Base-by-base conservation (phyloP, 164 flowering plant genomes). In the Malania oleifera region DNA sequence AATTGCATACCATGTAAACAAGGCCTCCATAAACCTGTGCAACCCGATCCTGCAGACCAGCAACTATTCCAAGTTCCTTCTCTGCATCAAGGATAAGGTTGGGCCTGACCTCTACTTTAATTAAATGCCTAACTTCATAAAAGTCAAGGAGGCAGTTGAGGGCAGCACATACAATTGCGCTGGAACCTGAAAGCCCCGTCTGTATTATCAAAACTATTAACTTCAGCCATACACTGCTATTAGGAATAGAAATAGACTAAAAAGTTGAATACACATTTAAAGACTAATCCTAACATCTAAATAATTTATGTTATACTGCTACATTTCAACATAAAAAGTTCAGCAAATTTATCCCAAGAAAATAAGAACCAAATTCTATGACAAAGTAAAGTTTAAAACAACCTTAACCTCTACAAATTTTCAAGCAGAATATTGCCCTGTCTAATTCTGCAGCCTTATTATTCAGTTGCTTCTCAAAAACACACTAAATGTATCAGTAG, bases 111-210 rank as follows among this genome's bases (percentile, higher is more conserved):
- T 85, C 95, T 25, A 95, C 93, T 74, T 85, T 81, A 56, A 91
- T 48, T 61, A 83, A 63, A 63, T 86, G 89, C 70, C 95, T 80
- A 51, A 91, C 86, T 17, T 82, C 56, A 66, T 85, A 93, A 68
- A 93, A 93, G 64, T 93, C 96, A 53, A 91, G 87, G 43, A 93
- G 76, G 79, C 99, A 93, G 70, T 65, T 86, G 24, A 93, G 67
- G 23, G 96, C 88, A 46, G 99, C 97, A 81, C 85, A 82, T 6
- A 88, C 95, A 56, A 93, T 90, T 15, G 96, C 99, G 76, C 99
- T 90, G 3, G 99, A 93, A 74, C 99, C 99, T 54, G 99, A 93
- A 75, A 93, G 97, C 63, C 99, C 99, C 55, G 89, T 74, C 99
- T 93, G 84, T 57, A 75, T 71, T 28, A 47, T 62, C 68, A 69